Evolutionary conservation across 371 early-diverging fungal species (phyloP).

Genomic region (Mucor mucedo): DNA sequence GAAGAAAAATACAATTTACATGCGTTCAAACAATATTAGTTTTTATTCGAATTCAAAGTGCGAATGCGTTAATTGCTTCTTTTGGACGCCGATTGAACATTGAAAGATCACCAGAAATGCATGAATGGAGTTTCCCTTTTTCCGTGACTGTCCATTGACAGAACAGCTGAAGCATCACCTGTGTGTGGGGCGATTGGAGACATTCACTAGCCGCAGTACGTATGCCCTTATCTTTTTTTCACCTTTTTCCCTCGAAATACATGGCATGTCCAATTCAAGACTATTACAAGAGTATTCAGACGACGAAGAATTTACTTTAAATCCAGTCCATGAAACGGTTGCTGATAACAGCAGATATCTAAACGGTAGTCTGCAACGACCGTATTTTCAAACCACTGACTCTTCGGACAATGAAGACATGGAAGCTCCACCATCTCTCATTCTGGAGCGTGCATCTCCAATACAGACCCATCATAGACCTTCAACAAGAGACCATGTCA

Average conservation of each 20-base stretch:
- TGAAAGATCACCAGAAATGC: no score
- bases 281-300: conserved; percentile 22
- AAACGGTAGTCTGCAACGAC: background rate
- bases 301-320: conserved; percentile 31
- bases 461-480: conserved; percentile 22
- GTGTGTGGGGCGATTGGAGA: background rate
- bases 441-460: background rate
- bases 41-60: no score
- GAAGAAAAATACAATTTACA: no score
- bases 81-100: no score
- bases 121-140: no score
- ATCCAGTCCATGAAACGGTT: conserved; percentile 12
- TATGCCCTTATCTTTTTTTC: conserved; percentile 10
- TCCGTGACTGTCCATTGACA: background rate
- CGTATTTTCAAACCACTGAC: conserved; percentile 5
- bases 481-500: conserved; percentile 44
- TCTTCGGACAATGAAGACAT: conserved; percentile 13
- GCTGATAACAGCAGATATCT: background rate
- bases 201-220: background rate
- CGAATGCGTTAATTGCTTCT: no score
- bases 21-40: no score
- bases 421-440: conserved; percentile 17
- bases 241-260: background rate
- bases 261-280: conserved; percentile 25
- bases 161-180: background rate